A percentile compares a stretch with the other conserved stretches of the same genome.
phyloP scores from a whole-genome alignment of 2,329 filamentous ascomycete species.

The Setomelanomma holmii region DNA sequence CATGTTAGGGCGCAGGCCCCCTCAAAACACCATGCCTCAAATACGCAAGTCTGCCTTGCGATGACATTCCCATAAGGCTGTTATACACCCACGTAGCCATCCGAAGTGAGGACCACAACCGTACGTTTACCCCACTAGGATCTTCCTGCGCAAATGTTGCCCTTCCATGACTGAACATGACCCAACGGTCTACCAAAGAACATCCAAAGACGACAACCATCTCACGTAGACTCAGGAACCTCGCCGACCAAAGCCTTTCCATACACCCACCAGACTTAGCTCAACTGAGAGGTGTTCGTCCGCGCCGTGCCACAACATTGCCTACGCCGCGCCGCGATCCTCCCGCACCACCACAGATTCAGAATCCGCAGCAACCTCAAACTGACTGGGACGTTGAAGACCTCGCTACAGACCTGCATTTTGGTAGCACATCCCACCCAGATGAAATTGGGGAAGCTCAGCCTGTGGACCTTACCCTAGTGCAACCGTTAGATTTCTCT shows the following conservation, averaged over 20 bases:
- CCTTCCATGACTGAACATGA: slow-evolving; percentile 41
- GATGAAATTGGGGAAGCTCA: slow-evolving; percentile 16
- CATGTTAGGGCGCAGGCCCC: slow-evolving; percentile 45
- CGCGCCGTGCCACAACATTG: slow-evolving; percentile 43
- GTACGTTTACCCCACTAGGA: slow-evolving; percentile 46
- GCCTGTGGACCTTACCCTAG: slow-evolving; percentile 20
- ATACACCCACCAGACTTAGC: slow-evolving; percentile 40
- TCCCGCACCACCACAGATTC: slow-evolving; percentile 36
- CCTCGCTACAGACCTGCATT: slow-evolving; percentile 23
- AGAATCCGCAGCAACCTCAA: slow-evolving; percentile 30
- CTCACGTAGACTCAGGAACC: slow-evolving; percentile 46
- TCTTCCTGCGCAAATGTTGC: slow-evolving; percentile 36
- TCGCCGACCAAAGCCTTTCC: slow-evolving; percentile 37
- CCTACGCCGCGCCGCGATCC: slow-evolving; percentile 38
- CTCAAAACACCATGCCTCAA: slow-evolving; percentile 33
- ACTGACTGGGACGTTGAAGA: slow-evolving; percentile 32
- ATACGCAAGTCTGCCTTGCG: slow-evolving; percentile 43
- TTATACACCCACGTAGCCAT: slow-evolving; percentile 33
- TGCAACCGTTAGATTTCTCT: slow-evolving; percentile 25
- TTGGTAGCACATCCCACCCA: slow-evolving; percentile 28
- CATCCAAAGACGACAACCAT: slow-evolving; percentile 38
- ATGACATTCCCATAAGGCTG: slow-evolving; percentile 38
- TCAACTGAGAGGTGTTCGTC: slow-evolving; percentile 35
- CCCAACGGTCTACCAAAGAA: slow-evolving; percentile 41
- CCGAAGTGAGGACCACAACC: slow-evolving; percentile 35